A percentile compares a stretch with the other conserved stretches of the same genome.
Conservation (phyloP, 495 filamentous ascomycete genomes). For the Penicillium manginii region DNA sequence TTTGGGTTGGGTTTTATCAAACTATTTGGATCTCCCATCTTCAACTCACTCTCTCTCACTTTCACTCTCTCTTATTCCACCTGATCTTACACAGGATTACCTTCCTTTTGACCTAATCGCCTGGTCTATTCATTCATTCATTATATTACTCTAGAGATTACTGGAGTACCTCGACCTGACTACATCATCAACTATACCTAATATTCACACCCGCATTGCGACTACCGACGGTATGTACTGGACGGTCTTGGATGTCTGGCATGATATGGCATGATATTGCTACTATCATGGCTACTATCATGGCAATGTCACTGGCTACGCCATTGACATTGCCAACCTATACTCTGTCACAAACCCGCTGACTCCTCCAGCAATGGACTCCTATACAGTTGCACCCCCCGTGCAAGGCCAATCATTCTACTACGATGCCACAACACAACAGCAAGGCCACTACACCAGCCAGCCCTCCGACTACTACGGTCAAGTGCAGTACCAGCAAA, state of each 20-base stretch:
- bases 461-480: constrained; percentile 65
- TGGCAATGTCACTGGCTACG: no score
- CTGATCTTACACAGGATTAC: neutral
- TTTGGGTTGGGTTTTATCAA: constrained; percentile 30
- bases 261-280: neutral
- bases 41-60: constrained; percentile 11
- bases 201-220: neutral
- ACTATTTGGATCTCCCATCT: constrained; percentile 21
- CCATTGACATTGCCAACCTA: no score
- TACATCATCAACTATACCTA: neutral
- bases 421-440: constrained; percentile 79
- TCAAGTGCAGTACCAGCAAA: constrained; percentile 50
- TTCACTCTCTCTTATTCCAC: constrained; percentile 5
- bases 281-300: no score
- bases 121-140: constrained; percentile 33
- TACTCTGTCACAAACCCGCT: no score
- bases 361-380: constrained; percentile 51
- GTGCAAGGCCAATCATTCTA: constrained; percentile 83
- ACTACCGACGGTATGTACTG: neutral
- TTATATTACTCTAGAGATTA: constrained; percentile 14
- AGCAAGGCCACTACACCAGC: constrained; percentile 81
- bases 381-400: constrained; percentile 54
- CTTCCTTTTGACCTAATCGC: constrained; percentile 18
- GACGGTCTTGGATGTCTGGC: neutral
- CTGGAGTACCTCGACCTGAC: neutral